These are phyloP conservation scores for Monosporascus sp. DNA, from an alignment of 2,329 filamentous ascomycete species.

Conservation along the genomic window DNA sequence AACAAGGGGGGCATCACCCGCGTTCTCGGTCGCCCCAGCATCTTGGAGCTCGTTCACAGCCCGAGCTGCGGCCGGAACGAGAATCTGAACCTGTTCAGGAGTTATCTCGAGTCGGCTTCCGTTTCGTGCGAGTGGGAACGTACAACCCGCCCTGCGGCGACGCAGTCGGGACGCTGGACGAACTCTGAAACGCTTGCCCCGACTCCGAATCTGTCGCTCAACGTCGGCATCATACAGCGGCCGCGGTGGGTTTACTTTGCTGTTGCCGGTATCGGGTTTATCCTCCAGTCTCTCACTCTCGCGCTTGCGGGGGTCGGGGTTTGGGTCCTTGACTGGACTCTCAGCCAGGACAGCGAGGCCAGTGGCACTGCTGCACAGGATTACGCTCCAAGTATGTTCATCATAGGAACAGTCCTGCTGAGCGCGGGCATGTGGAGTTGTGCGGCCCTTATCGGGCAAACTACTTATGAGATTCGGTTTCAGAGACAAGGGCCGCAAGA, in stretches of 20 bases:
- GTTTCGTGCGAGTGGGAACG: neutral
- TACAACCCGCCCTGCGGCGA: neutral
- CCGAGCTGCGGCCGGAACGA: neutral
- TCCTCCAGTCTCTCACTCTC: constrained; percentile 12
- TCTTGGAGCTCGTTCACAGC: constrained; percentile 24
- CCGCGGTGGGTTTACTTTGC: constrained; percentile 4
- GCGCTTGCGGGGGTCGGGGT: constrained; percentile 11
- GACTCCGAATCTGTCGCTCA: neutral
- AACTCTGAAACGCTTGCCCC: neutral
- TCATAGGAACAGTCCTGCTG: constrained; percentile 12
- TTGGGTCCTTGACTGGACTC: constrained; percentile 8
- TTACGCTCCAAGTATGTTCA: constrained; percentile 15
- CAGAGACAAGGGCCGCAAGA: neutral
- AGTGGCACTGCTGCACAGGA: neutral
- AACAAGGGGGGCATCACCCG: constrained; percentile 26
- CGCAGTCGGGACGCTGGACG: neutral
- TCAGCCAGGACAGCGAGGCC: neutral
- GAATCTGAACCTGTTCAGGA: neutral
- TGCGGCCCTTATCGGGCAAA: constrained; percentile 15
- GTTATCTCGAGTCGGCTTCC: neutral
- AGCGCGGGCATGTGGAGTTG: constrained; percentile 16
- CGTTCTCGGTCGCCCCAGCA: constrained; percentile 26
- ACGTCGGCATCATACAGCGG: constrained; percentile 5
- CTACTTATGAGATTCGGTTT: constrained; percentile 9
- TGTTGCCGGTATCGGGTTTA: constrained; percentile 6